phyloP scores from a whole-genome alignment of 495 filamentous ascomycete species.

The Chaetomium fimeti region DNA sequence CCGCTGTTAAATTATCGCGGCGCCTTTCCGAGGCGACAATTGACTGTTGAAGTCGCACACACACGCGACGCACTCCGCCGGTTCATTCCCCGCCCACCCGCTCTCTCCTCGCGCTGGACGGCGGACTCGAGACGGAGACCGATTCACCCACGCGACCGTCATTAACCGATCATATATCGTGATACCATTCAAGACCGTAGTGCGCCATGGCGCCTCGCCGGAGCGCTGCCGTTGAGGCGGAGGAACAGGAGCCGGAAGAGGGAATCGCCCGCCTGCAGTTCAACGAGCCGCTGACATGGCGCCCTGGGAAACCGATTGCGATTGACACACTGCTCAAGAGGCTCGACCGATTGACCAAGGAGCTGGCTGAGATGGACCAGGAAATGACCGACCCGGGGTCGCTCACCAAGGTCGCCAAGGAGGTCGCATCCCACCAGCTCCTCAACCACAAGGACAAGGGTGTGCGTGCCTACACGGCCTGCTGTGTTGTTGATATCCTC shows the following conservation, averaged over 20 bases:
- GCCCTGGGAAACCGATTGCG: conserved; percentile 83
- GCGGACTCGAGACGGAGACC: conserved; percentile 6
- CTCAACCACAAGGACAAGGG: conserved; percentile 89
- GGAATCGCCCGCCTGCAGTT: conserved; percentile 58
- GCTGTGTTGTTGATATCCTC: conserved; percentile 91
- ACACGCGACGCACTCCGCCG: conserved; percentile 8
- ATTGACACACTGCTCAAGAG: conserved; percentile 78
- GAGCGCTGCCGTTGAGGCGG: conserved; percentile 32
- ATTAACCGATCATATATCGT: not conserved
- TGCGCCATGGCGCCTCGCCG: conserved; percentile 42
- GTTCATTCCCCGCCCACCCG: not conserved
- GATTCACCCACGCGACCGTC: conserved; percentile 1
- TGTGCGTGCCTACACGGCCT: conserved; percentile 81
- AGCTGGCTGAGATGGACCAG: conserved; percentile 84
- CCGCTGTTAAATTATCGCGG: not conserved
- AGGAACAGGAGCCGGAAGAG: conserved; percentile 34
- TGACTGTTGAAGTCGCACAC: conserved; percentile 16
- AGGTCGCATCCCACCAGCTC: conserved; percentile 78
- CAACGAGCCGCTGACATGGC: conserved; percentile 87
- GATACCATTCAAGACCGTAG: conserved; percentile 10
- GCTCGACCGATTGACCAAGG: conserved; percentile 74
- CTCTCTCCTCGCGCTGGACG: conserved; percentile 1
- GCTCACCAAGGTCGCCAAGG: conserved; percentile 79
- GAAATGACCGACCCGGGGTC: conserved; percentile 80
- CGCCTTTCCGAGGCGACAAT: not conserved